Conservation (phyloP, 306 rosid genomes). For the Citrullus colocynthis region DNA sequence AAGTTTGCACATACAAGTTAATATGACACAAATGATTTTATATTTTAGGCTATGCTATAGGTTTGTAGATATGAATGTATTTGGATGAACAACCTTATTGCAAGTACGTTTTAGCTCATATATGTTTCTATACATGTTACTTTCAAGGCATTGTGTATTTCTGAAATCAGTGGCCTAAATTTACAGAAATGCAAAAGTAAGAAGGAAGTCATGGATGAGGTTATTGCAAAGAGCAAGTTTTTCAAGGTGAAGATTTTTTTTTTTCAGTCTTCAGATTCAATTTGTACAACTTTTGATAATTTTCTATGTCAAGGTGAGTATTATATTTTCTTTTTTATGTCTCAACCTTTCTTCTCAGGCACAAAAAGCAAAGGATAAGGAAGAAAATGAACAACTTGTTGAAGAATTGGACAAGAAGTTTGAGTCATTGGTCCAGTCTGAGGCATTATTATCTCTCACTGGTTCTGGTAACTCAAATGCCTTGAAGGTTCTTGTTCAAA, state of each 20-base stretch:
- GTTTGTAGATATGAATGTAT: not conserved
- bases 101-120: not conserved
- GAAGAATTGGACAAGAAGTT: conserved; percentile 67
- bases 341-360: conserved; percentile 40
- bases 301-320: not conserved
- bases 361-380: conserved; percentile 77
- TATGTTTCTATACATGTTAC: not conserved
- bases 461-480: conserved; percentile 59
- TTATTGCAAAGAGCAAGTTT: conserved; percentile 70
- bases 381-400: conserved; percentile 55
- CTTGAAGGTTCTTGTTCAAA: conserved; percentile 50
- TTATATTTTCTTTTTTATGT: not conserved
- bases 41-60: not conserved
- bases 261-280: not conserved
- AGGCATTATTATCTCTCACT: conserved; percentile 44
- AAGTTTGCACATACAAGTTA: not conserved
- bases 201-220: conserved; percentile 79
- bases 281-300: not conserved
- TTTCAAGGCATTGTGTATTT: not conserved
- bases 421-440: conserved; percentile 40
- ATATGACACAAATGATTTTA: not conserved
- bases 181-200: conserved; percentile 70
- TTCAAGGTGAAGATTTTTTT: conserved; percentile 42
- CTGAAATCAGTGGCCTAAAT: conserved; percentile 5
- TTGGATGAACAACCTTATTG: not conserved